phyloP scores from a whole-genome alignment of 2,329 filamentous ascomycete species.

The Lasiodiplodia citricola region DNA sequence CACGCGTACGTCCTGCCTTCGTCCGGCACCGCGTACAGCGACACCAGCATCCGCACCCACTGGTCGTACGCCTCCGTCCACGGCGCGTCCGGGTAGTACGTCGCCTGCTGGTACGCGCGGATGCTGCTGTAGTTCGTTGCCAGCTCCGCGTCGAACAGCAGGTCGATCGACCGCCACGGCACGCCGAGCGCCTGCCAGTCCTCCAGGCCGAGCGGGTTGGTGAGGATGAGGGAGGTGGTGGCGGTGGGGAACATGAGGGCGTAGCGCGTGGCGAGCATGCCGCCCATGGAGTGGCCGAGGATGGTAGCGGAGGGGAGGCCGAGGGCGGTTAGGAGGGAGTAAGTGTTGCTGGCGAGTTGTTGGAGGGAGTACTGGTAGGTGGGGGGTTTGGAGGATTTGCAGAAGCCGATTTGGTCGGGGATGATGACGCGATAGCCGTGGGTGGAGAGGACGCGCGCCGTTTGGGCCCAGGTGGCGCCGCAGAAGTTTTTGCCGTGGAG shows the following conservation, averaged over 20 bases:
- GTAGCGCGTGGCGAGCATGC: slow-evolving; percentile 60
- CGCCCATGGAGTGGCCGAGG: slow-evolving; percentile 62
- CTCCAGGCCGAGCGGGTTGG: slow-evolving; percentile 61
- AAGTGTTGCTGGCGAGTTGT: slow-evolving; percentile 59
- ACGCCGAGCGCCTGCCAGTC: slow-evolving; percentile 52
- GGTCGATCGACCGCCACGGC: slow-evolving; percentile 34
- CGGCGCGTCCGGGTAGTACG: slow-evolving; percentile 38
- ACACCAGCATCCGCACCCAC: slow-evolving; percentile 62
- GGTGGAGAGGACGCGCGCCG: slow-evolving; percentile 49
- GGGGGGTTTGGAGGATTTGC: slow-evolving; percentile 60
- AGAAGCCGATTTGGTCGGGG: slow-evolving; percentile 63
- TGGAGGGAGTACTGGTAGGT: slow-evolving; percentile 60
- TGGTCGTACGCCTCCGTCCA: slow-evolving; percentile 59
- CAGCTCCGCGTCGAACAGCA: slow-evolving; percentile 31
- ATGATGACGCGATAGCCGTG: slow-evolving; percentile 59
- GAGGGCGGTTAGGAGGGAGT: slow-evolving; percentile 53
- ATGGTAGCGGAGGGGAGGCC: slow-evolving; percentile 52
- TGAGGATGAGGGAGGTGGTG: slow-evolving; percentile 53
- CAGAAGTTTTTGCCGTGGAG: slow-evolving; percentile 65
- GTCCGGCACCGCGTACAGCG: slow-evolving; percentile 54
- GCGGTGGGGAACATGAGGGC: slow-evolving; percentile 56
- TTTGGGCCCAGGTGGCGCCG: slow-evolving; percentile 58
- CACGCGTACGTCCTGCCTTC: slow-evolving; percentile 51
- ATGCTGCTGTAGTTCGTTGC: slow-evolving; percentile 35
- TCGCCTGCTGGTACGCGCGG: slow-evolving; percentile 37